Conservation (phyloP, 345 rosid genomes). For the Arabidopsis suecica region DNA sequence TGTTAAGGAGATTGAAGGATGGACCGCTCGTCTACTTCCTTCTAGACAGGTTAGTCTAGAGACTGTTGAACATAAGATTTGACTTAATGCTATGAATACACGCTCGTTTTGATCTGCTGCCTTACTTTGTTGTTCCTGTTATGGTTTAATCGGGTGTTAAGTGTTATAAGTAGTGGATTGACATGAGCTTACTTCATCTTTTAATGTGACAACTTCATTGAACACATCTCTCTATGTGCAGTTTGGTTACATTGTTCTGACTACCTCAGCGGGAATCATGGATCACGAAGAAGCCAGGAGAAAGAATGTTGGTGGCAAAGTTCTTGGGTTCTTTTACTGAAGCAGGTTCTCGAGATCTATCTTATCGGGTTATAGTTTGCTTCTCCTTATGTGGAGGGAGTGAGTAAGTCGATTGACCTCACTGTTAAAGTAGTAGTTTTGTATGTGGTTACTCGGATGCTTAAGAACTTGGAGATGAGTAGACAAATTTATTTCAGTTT, state of each 20-base stretch:
- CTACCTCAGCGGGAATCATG: constrained; percentile 90
- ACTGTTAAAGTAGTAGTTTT: constrained; percentile 17
- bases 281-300: constrained; percentile 92
- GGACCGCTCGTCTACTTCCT: constrained; percentile 65
- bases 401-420: constrained; percentile 6
- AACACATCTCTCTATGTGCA: constrained; percentile 38
- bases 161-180: not conserved
- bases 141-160: not conserved
- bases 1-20: constrained; percentile 58
- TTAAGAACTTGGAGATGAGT: constrained; percentile 8
- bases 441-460: not conserved
- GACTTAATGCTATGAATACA: no score
- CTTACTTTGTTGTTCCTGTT: not conserved
- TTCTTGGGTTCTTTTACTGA: constrained; percentile 80
- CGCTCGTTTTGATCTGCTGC: not conserved
- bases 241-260: constrained; percentile 83
- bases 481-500: constrained; percentile 18
- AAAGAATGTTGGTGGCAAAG: constrained; percentile 86
- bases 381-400: not conserved
- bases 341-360: not conserved
- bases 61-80: not conserved
- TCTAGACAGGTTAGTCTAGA: constrained; percentile 54
- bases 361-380: not conserved
- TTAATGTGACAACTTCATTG: not conserved
- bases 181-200: not conserved